phyloP scores from a whole-genome alignment of 2,329 filamentous ascomycete species.

The Fusarium sp. region DNA sequence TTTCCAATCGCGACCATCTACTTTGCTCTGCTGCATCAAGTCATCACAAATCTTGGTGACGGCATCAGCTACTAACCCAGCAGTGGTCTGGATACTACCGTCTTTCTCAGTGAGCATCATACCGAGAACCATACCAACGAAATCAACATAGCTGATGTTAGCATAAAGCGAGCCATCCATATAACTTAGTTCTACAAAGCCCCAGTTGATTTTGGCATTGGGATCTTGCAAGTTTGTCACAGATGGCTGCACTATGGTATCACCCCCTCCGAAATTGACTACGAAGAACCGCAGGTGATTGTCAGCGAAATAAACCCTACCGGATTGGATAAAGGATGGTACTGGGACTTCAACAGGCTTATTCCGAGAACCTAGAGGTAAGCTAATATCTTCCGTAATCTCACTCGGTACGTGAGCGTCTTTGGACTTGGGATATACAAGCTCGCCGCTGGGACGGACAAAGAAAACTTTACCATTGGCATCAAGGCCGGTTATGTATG shows the following conservation, averaged over 20 bases:
- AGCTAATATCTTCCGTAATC: background rate
- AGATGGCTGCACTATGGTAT: slow-evolving; percentile 62
- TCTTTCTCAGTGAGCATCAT: slow-evolving; percentile 53
- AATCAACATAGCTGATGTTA: slow-evolving; percentile 61
- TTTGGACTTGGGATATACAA: background rate
- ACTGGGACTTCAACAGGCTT: slow-evolving; percentile 50
- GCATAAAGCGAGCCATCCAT: slow-evolving; percentile 46
- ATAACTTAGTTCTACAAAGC: slow-evolving; percentile 63
- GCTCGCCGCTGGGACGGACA: background rate
- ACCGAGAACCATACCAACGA: slow-evolving; percentile 62
- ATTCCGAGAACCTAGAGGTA: background rate
- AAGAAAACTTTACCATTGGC: background rate
- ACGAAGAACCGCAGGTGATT: slow-evolving; percentile 58
- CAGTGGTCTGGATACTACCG: background rate
- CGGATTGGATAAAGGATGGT: slow-evolving; percentile 55
- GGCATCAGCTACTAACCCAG: background rate
- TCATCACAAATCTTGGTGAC: slow-evolving; percentile 47
- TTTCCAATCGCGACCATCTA: slow-evolving; percentile 59
- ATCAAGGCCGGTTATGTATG: background rate
- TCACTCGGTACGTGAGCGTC: background rate
- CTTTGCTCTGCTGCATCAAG: slow-evolving; percentile 52
- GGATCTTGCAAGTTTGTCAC: slow-evolving; percentile 58
- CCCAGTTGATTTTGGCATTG: slow-evolving; percentile 59
- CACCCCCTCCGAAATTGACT: slow-evolving; percentile 47
- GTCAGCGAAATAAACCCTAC: slow-evolving; percentile 60